Evolutionary conservation across 768 basidiomycete species (phyloP).

Genomic region (Termitomyces sp.): DNA sequence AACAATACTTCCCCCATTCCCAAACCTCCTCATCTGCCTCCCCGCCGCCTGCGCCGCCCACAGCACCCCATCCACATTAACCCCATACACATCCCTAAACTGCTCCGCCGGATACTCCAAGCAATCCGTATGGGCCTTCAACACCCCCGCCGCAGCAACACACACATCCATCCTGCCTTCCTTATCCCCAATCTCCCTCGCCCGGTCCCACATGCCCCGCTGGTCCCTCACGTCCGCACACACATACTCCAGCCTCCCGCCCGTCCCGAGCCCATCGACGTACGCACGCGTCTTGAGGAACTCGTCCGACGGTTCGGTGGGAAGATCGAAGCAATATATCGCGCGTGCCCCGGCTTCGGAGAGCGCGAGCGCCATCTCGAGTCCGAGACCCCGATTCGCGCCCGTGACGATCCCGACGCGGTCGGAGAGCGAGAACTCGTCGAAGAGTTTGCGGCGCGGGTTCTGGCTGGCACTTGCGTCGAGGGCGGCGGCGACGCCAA

Average conservation of each 20-base stretch:
- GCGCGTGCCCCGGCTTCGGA: slow-evolving; percentile 67
- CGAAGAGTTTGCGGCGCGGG: slow-evolving; percentile 47
- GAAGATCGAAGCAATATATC: slow-evolving; percentile 66
- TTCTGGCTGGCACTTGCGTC: slow-evolving; percentile 21
- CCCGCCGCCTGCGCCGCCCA: slow-evolving; percentile 48
- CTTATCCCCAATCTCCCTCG: slow-evolving; percentile 52
- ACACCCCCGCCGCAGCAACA: slow-evolving; percentile 72
- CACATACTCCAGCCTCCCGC: slow-evolving; percentile 51
- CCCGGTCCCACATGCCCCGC: slow-evolving; percentile 47
- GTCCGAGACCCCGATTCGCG: slow-evolving; percentile 64
- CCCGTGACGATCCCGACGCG: slow-evolving; percentile 61
- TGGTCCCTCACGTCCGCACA: slow-evolving; percentile 64
- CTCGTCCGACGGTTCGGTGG: slow-evolving; percentile 47
- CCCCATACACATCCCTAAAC: slow-evolving; percentile 54
- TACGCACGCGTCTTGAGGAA: slow-evolving; percentile 51
- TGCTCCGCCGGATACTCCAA: slow-evolving; percentile 59
- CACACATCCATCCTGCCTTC: slow-evolving; percentile 74
- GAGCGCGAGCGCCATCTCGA: slow-evolving; percentile 78
- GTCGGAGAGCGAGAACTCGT: slow-evolving; percentile 51
- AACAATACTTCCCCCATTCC: slow-evolving; percentile 37
- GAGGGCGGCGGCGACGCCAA: slow-evolving; percentile 45
- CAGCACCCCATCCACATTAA: slow-evolving; percentile 46
- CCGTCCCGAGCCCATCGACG: slow-evolving; percentile 37
- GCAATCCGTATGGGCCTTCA: slow-evolving; percentile 54
- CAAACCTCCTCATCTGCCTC: slow-evolving; percentile 37